Conservation (phyloP, 2,329 filamentous ascomycete species). For the Fusarium tanahbumbuense region DNA sequence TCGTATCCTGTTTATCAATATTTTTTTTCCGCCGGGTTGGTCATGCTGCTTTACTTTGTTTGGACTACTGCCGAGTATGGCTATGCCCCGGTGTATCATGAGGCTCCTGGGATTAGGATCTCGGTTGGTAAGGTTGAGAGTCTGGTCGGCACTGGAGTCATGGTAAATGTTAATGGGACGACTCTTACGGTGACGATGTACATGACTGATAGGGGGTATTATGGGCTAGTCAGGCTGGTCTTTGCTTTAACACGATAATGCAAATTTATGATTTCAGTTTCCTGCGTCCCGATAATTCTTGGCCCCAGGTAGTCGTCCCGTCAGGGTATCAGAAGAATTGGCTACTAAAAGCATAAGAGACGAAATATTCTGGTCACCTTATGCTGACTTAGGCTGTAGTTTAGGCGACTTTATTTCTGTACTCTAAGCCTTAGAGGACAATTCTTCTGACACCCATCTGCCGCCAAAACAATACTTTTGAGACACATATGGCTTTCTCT, state of each 20-base stretch:
- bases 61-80: conserved; percentile 24
- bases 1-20: conserved; percentile 19
- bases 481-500: background rate
- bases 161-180: conserved; percentile 17
- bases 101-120: conserved; percentile 6
- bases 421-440: no score
- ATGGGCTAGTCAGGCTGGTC: conserved; percentile 29
- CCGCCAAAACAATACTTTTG: background rate
- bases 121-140: conserved; percentile 15
- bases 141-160: conserved; percentile 6
- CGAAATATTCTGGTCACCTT: no score
- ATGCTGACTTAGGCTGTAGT: no score
- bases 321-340: no score
- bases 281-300: background rate
- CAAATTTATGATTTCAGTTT: conserved; percentile 37
- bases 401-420: no score
- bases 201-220: conserved; percentile 18
- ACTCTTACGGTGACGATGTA: conserved; percentile 26
- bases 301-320: background rate
- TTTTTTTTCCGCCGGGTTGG: conserved; percentile 4
- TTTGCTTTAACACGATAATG: conserved; percentile 37
- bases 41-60: conserved; percentile 11
- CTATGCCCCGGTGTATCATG: conserved; percentile 23
- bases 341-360: no score
- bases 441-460: no score